Evolutionary conservation across 257 asterid species (phyloP), one percentile per base, ranked within the genome.

Genomic region (Lavandula angustifolia): DNA sequence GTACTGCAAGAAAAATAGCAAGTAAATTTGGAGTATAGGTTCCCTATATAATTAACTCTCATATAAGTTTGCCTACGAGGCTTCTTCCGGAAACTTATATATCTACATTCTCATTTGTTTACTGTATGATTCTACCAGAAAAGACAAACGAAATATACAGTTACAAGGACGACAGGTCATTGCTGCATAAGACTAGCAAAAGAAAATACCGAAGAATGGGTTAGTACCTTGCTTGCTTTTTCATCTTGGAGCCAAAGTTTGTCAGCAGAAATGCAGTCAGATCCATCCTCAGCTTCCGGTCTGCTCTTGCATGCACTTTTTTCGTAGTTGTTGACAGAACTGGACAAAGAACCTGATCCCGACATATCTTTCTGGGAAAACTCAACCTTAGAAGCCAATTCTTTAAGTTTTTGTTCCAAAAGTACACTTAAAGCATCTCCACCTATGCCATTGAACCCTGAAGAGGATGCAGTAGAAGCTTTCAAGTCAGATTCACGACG

Each of bases 401-500:
- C 99, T 76, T 79, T 84, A 34, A 94, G 87, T 76, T 94, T 94
- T 65, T 85, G 88, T 60, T 90, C 99, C 84, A 94, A 85, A 80
- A 94, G 97, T 60, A 73, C 67, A 73, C 95, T 87, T 66, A 90
- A 78, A 71, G 91, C 94, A 83, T 87, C 99, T 55, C 95, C 82
- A 50, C 94, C 85, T 48, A 75, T 67, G 3, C 51, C 72, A 79
- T 75, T 74, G 64, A 66, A 71, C 52, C 85, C 87, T n/a, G 83
- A 75, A 42, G 85, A 71, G 64, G 83, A 69, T 22, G 75, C 70
- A n/a, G 57, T 71, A 61, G 87, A 75, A 56, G 55, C 41, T 62
- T 73, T 78, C 27, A 73, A 53, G 53, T 77, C 81, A 40, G 60
- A 56, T 72, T 81, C 85, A 65, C 64, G 62, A 48, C 81, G 57